Percentiles rank a stretch among this genome's conserved stretches.
Evolutionary conservation across 257 asterid species (phyloP).

Genomic region (Parsonsia alboflavescens): DNA sequence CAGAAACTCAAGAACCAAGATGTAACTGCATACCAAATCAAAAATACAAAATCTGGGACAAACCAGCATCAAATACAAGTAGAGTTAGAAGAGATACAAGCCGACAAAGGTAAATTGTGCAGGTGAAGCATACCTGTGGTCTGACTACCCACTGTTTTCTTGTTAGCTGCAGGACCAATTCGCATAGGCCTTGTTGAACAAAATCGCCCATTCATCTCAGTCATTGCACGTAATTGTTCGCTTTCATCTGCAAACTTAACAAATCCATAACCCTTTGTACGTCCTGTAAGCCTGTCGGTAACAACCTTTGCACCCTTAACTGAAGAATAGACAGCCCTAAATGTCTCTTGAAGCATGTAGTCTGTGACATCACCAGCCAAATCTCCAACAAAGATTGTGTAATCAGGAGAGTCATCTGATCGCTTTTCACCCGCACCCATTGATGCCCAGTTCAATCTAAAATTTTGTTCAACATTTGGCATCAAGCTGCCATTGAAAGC

Average conservation of each 20-base stretch:
- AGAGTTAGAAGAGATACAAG: conserved; percentile 1
- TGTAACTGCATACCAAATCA: conserved; percentile 20
- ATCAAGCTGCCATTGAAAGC: conserved; percentile 58
- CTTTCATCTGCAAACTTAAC: conserved; percentile 79
- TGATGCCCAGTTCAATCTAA: conserved; percentile 94
- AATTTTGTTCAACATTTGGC: conserved; percentile 74
- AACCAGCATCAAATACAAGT: background rate
- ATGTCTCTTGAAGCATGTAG: conserved; percentile 80
- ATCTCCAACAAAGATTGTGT: conserved; percentile 89
- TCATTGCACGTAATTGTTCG: conserved; percentile 81
- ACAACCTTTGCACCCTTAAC: conserved; percentile 90
- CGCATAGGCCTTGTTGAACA: conserved; percentile 96
- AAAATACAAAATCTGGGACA: background rate
- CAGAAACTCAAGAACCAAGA: conserved; percentile 25
- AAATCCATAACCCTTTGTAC: conserved; percentile 93
- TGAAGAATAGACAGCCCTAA: conserved; percentile 62
- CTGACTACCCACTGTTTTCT: conserved; percentile 60
- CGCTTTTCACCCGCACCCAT: conserved; percentile 89
- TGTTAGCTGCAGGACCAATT: conserved; percentile 91
- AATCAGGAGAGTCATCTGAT: conserved; percentile 57
- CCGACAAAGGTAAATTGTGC: conserved; percentile 6
- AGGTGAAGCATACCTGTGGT: conserved; percentile 44
- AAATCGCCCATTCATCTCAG: conserved; percentile 89
- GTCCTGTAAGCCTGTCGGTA: conserved; percentile 77
- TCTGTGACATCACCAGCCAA: conserved; percentile 96